Evolutionary conservation across 164 flowering plant genomes (phyloP), one percentile per base, ranked within the genome.

Genomic region (Hamamelis virginiana): DNA sequence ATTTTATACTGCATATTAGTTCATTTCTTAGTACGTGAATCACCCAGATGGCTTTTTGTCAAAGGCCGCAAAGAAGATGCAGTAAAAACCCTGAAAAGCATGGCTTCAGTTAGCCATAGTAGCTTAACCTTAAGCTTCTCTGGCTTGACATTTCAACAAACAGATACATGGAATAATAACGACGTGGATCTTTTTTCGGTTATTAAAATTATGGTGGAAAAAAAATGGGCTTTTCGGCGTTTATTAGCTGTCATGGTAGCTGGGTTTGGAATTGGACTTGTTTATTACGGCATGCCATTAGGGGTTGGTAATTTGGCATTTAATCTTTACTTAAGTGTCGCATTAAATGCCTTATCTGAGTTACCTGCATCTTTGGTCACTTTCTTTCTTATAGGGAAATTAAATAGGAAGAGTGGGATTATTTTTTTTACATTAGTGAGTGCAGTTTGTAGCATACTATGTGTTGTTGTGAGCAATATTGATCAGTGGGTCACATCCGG

Each of bases 241-340:
- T 33, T 91, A 19, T 10, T 51, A 3, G 62, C 77, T 0, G 76
- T 82, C 4, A 83, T 85, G 91, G 66, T 43, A 2, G 69, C 78
- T 0, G 81, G 76, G 0, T 82, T 88, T 12, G 96, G 98, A 1
- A 61, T 83, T 10, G 97, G 97, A 1, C 19, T 87, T 60, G 81
- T 84, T 1, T 94, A 91, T 69, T 90, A 84, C 58, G 97, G 96
- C 1, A 84, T 90, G 85, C 89, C 90, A 14, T 72, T 94, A 8
- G 88, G 81, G 1, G 66, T 89, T 0, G 88, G 86, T 0, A 78
- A 77, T 62, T 44, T 90, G 53, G 46, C 68, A 0, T 78, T 82
- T 67, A 73, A 84, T 59, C 69, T 84, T 25, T 91, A 90, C 78
- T 53, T 87, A 50, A 80, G 85, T 16, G 87, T 79, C 1, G 67